phyloP scores from a whole-genome alignment of 2,329 filamentous ascomycete genomes.

The Pyricularia pennisetigena region DNA sequence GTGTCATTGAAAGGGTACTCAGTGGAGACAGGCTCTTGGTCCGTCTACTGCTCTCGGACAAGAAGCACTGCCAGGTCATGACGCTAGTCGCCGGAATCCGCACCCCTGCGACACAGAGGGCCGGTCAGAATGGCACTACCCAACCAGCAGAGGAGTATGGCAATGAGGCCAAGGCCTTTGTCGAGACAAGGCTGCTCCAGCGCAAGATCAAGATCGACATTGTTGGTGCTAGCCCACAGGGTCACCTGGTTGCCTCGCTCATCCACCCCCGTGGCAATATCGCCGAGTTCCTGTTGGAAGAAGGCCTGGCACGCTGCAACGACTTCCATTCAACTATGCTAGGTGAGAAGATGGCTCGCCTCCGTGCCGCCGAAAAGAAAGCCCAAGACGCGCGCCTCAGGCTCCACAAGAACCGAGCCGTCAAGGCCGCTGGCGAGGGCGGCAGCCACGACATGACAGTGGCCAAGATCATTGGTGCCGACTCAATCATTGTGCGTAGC shows the following conservation, averaged over 20 bases:
- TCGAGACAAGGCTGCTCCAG: conserved; percentile 78
- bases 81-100: conserved; percentile 83
- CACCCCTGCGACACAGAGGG: conserved; percentile 80
- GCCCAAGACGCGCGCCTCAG: conserved; percentile 71
- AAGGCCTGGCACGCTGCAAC: conserved; percentile 83
- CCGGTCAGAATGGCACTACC: conserved; percentile 66
- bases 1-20: conserved; percentile 82
- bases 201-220: conserved; percentile 75
- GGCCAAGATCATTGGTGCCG: conserved; percentile 75
- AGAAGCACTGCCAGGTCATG: conserved; percentile 82
- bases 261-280: conserved; percentile 89
- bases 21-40: conserved; percentile 85
- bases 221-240: conserved; percentile 80
- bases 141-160: conserved; percentile 84
- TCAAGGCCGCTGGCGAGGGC: conserved; percentile 49
- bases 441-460: conserved; percentile 72
- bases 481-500: conserved; percentile 78
- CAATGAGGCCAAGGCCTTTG: conserved; percentile 79
- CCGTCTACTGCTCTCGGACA: conserved; percentile 68
- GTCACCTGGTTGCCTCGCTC: conserved; percentile 79
- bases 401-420: conserved; percentile 72
- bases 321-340: conserved; percentile 94
- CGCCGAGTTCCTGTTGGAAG: conserved; percentile 79
- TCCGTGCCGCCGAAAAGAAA: conserved; percentile 77
- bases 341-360: conserved; percentile 74